These are phyloP conservation scores for Aspergillus sp. DNA, from an alignment of 2,329 filamentous ascomycete species.

Conservation along the genomic window DNA sequence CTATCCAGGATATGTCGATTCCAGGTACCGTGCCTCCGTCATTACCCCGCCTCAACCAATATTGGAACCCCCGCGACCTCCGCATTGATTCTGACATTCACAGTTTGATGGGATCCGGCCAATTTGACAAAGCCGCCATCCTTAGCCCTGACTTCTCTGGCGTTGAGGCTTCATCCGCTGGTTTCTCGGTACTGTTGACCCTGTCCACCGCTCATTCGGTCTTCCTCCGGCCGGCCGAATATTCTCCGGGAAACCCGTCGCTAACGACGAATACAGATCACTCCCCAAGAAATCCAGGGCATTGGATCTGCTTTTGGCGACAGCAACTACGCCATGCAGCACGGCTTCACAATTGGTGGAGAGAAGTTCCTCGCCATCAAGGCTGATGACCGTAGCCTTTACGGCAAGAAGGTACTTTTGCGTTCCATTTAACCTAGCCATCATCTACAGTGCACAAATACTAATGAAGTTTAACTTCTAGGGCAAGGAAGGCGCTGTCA, in stretches of 20 bases:
- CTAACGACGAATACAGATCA: constrained; percentile 41
- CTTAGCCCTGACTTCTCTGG: constrained; percentile 78
- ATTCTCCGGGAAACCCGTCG: neutral
- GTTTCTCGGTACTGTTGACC: constrained; percentile 66
- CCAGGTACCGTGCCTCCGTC: constrained; percentile 50
- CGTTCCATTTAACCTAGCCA: neutral
- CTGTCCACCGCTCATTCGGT: neutral
- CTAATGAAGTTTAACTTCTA: constrained; percentile 33
- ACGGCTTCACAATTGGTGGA: constrained; percentile 73
- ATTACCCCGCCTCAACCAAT: constrained; percentile 13
- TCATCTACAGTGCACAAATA: neutral
- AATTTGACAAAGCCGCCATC: constrained; percentile 82
- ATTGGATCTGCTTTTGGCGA: constrained; percentile 57
- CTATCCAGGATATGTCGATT: constrained; percentile 59
- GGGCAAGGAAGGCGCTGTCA: constrained; percentile 77
- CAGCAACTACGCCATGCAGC: constrained; percentile 44
- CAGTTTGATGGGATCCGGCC: constrained; percentile 77
- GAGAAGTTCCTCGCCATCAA: constrained; percentile 77
- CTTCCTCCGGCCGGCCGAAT: neutral
- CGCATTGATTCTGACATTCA: constrained; percentile 15
- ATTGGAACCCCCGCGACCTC: constrained; percentile 15
- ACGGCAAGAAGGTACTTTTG: constrained; percentile 75
- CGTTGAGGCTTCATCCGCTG: constrained; percentile 69
- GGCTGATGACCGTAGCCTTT: constrained; percentile 75
- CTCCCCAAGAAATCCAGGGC: constrained; percentile 55